Evolutionary conservation across 2,329 filamentous ascomycete genomes (phyloP).

Genomic region (Fusarium armeniacum): DNA sequence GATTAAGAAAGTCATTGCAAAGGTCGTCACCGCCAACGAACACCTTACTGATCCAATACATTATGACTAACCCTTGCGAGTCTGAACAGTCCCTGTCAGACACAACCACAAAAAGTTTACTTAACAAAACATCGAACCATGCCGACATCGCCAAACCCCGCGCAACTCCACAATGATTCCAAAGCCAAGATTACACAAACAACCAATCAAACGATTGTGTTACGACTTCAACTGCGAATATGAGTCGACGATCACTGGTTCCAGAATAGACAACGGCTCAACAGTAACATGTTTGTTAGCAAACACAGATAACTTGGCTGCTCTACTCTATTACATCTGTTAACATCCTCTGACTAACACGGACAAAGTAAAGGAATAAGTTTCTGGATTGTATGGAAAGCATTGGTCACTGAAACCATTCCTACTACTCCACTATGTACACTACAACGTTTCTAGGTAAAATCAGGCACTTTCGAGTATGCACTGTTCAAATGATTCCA

Average conservation of each 20-base stretch:
- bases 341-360: background rate
- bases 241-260: constrained; percentile 14
- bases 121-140: constrained; percentile 13
- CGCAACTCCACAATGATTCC: constrained; percentile 46
- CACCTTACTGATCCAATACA: background rate
- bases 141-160: constrained; percentile 20
- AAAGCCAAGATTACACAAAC: constrained; percentile 29
- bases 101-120: too few relatives aligned
- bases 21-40: background rate
- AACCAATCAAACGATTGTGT: constrained; percentile 24
- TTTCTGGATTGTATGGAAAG: background rate
- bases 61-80: background rate
- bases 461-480: constrained; percentile 11
- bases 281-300: background rate
- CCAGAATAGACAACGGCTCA: background rate
- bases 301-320: too few relatives aligned
- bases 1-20: background rate
- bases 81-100: too few relatives aligned
- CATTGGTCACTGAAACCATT: background rate
- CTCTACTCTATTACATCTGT: background rate
- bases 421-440: constrained; percentile 2
- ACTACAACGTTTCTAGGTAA: constrained; percentile 28
- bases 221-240: constrained; percentile 15
- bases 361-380: background rate
- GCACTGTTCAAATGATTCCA: constrained; percentile 31